Evolutionary conservation across 2,329 filamentous ascomycete species (phyloP), one percentile per base, ranked within the genome.

Genomic region (Cladosporium sp.): DNA sequence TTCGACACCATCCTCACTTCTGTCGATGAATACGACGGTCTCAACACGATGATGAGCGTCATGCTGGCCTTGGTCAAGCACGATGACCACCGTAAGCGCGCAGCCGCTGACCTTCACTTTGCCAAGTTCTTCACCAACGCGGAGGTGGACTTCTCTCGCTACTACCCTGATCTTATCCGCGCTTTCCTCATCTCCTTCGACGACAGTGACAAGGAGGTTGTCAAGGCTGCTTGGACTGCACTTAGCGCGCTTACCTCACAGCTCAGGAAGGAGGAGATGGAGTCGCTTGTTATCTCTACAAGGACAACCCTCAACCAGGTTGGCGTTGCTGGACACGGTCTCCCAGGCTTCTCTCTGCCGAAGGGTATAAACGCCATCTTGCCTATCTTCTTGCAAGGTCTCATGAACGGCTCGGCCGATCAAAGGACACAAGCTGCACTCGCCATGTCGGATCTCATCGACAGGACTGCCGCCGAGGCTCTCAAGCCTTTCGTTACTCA

Each of bases 251-350:
- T 99, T 72, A 97, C 93, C 55, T 93, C 93, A 77, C 90, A 88
- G 72, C 85, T 99, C 68, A 90, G 89, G 75, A 99, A 99, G 79
- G 96, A 99, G 76, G 94, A 98, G 79, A 98, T 99, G 95, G 96
- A 99, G 76, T 88, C 90, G 0, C 84, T 99, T 55, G 93, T 97
- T 21, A 82, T 88, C 63, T 95, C 94, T 0, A 97, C 94, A 2
- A 85, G 94, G 66, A 91, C 96, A 78, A 89, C 91, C 1, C 84
- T 99, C 64, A 89, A 91, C 70, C 92, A 94, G 73, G 91, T 98
- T 56, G 95, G 96, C 72, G 91, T 97, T 53, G 82, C 93, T 50
- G 95, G 95, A 31, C 86, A 89, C 49, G 89, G 93, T 73, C 83
- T 99, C 56, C 88, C 93, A 46, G 96, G 95, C 40, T 99, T 99